Conservation (phyloP, 345 rosid species). For the Rhodamnia rubescens region DNA sequence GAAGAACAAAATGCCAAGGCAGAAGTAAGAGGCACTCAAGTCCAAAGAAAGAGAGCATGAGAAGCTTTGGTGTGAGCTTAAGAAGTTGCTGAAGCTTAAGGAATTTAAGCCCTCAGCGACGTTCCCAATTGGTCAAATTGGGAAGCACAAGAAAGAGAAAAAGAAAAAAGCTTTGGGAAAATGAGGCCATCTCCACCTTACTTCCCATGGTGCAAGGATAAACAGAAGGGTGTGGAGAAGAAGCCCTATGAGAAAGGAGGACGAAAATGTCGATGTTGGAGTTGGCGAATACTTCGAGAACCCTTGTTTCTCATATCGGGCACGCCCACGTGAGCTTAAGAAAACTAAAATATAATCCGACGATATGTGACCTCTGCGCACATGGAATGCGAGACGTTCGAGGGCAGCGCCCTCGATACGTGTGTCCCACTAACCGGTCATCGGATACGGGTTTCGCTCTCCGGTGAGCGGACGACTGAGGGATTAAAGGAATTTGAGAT, state of each 20-base stretch:
- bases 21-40: slow-evolving; percentile 44
- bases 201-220: slow-evolving; percentile 70
- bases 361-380: too few species aligned
- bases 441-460: too few species aligned
- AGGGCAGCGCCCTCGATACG: too few species aligned
- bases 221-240: slow-evolving; percentile 22
- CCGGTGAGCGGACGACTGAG: too few species aligned
- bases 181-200: slow-evolving; percentile 74
- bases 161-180: slow-evolving; percentile 37
- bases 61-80: slow-evolving; percentile 19
- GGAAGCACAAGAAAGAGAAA: slow-evolving; percentile 44
- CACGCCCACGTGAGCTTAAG: too few species aligned
- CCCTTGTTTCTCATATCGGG: too few species aligned
- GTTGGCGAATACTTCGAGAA: too few species aligned
- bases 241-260: not conserved
- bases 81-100: slow-evolving; percentile 45
- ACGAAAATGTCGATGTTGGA: too few species aligned
- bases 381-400: too few species aligned
- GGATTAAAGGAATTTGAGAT: too few species aligned
- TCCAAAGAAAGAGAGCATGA: slow-evolving; percentile 53
- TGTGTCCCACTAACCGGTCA: too few species aligned
- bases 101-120: slow-evolving; percentile 65
- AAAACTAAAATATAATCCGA: too few species aligned
- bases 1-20: slow-evolving; percentile 62
- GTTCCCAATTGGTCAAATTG: slow-evolving; percentile 41